Conservation (phyloP, 805 yeast genomes). For the Sungouiozyma intestinalis region DNA sequence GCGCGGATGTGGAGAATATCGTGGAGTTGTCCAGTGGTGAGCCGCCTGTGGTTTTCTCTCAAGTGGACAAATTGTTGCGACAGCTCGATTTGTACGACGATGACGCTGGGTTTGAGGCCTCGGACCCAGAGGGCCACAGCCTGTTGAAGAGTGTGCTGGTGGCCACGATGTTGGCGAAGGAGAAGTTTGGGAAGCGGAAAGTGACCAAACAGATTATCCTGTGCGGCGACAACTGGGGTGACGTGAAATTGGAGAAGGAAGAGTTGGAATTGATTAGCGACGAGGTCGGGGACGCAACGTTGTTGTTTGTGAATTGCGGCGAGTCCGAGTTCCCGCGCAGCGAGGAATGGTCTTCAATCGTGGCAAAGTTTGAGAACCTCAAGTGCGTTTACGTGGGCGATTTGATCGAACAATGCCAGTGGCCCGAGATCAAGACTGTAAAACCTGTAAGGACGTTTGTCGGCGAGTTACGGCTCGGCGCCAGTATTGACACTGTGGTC, state of each 20-base stretch:
- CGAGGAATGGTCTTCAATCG: slow-evolving; percentile 14
- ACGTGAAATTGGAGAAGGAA: slow-evolving; percentile 16
- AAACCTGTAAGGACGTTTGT: slow-evolving; percentile 25
- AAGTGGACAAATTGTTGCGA: slow-evolving; percentile 10
- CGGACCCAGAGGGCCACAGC: slow-evolving; percentile 1
- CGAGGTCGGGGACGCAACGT: slow-evolving; percentile 13
- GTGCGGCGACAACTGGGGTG: slow-evolving; percentile 19
- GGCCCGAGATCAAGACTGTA: slow-evolving; percentile 11
- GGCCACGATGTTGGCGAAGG: slow-evolving; percentile 17
- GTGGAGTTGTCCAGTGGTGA: slow-evolving; percentile 10
- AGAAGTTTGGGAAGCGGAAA: slow-evolving; percentile 16
- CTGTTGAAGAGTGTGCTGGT: slow-evolving; percentile 9
- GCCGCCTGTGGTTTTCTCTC: slow-evolving; percentile 16
- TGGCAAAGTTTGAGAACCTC: slow-evolving; percentile 12
- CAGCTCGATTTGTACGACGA: slow-evolving; percentile 6
- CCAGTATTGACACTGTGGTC: slow-evolving; percentile 7
- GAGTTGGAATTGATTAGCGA: slow-evolving; percentile 16
- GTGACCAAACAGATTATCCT: slow-evolving; percentile 18
- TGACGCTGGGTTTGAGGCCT: background rate
- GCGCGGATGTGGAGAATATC: slow-evolving; percentile 15
- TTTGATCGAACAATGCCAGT: slow-evolving; percentile 10
- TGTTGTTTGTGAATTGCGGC: slow-evolving; percentile 18
- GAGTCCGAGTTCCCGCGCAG: background rate
- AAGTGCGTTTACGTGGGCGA: slow-evolving; percentile 11
- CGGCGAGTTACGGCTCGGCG: slow-evolving; percentile 24